phyloP scores from a whole-genome alignment of 345 rosid species.

The Draba incana region DNA sequence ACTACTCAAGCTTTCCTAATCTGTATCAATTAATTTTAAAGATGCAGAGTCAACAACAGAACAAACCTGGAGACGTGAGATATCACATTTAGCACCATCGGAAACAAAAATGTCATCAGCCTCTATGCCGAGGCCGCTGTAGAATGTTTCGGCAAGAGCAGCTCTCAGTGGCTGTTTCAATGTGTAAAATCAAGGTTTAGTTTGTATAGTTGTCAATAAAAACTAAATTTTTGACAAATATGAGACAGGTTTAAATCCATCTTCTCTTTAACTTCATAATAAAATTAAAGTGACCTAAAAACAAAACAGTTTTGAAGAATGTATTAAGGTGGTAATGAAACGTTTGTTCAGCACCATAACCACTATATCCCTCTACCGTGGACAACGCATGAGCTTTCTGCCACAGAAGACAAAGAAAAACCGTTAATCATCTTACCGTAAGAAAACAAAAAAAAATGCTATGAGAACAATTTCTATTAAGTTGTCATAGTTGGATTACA shows the following conservation, averaged over 20 bases:
- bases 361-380: slow-evolving; percentile 86
- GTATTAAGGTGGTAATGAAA: slow-evolving; percentile 8
- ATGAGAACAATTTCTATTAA: background rate
- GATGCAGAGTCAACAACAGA: background rate
- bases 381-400: slow-evolving; percentile 83
- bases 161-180: slow-evolving; percentile 73
- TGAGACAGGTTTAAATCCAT: slow-evolving; percentile 1
- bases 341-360: slow-evolving; percentile 88
- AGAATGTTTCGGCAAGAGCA: slow-evolving; percentile 77
- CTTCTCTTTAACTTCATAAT: background rate
- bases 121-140: slow-evolving; percentile 73
- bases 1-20: slow-evolving; percentile 7
- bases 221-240: background rate
- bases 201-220: slow-evolving; percentile 9
- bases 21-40: background rate
- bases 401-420: slow-evolving; percentile 8
- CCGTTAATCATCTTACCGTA: background rate
- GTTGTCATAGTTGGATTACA: background rate
- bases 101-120: slow-evolving; percentile 92
- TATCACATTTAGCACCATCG: slow-evolving; percentile 98
- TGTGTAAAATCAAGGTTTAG: slow-evolving; percentile 18
- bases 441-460: background rate
- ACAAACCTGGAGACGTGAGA: slow-evolving; percentile 93
- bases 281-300: background rate
- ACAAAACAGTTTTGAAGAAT: background rate